Base-by-base conservation (phyloP, 78 protist species). In the Planoprotostelium fungivorum region DNA sequence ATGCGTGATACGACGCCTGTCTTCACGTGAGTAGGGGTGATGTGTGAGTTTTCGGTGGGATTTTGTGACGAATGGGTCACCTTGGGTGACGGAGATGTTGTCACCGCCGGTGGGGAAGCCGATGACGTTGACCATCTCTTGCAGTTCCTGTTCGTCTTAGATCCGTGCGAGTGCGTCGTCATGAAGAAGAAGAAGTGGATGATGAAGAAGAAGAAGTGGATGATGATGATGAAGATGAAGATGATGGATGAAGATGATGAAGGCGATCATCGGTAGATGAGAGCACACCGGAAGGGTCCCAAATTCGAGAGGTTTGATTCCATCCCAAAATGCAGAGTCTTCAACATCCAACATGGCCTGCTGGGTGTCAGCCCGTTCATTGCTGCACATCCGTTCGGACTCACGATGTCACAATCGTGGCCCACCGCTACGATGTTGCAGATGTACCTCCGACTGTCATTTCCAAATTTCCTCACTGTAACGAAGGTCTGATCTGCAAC, bases 51-150 rank as follows among this genome's bases (percentile, higher is more conserved):
- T n/a, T n/a, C n/a, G n/a, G n/a, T 51, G 5, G 5, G 73, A 51
- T 25, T 16, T 16, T 51, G 31, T 51, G 5, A 25, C 5, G 73
- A 16, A 51, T 51, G 16, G 73, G 16, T 5, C 31, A 51, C 97
- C 97, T 25, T 51, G 86, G 37, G 96, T 96, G 29, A 94, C 90
- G 38, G 92, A 90, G 87, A 94, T 63, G 34, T 93, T 89, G 29
- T 95, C 95, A 23, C 97, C 97, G n/a, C 96, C 96, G 34, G 92
- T 90, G 29, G 97, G 96, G 85, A 90, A 96, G 34, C 97, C 97
- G n/a, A 96, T 92, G n/a, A 94, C 97, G 5, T 88, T 84, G 31
- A 96, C 94, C 1, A 84, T 84, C 38, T 94, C 96, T 85, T 92
- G 97, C 35, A 96, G 38, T n/a, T 91, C 85, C 73, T 51, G 73